Percentiles rank a stretch among this genome's conserved stretches.
These are phyloP conservation scores for Lodderomyces metapsilosis DNA, from an alignment of 1,139 yeast genomes.

Conservation along the genomic window DNA sequence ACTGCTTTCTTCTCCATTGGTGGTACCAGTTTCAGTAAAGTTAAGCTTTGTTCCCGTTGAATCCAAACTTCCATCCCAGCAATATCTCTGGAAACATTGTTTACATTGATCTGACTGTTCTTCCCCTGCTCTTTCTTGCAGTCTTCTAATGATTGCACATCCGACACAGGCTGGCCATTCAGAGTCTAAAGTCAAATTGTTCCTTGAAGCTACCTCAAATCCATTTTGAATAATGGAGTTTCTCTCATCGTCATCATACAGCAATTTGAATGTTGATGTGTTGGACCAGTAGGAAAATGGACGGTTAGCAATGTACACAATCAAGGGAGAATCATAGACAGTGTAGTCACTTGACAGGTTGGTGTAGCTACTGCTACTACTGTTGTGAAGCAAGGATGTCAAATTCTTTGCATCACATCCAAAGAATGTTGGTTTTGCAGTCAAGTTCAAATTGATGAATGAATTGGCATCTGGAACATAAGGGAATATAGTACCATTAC, in stretches of 20 bases:
- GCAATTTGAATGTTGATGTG: constrained; percentile 67
- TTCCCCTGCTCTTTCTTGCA: constrained; percentile 67
- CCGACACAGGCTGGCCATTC: constrained; percentile 82
- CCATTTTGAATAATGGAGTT: constrained; percentile 71
- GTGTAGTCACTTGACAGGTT: constrained; percentile 23
- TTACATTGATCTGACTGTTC: constrained; percentile 71
- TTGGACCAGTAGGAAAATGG: constrained; percentile 69
- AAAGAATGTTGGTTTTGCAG: constrained; percentile 73
- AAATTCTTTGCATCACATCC: constrained; percentile 78
- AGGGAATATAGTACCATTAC: constrained; percentile 71
- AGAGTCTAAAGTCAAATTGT: constrained; percentile 67
- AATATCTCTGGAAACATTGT: constrained; percentile 68
- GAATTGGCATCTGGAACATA: constrained; percentile 77
- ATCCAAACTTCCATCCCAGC: constrained; percentile 67
- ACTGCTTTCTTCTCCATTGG: constrained; percentile 28
- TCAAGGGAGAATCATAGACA: constrained; percentile 68
- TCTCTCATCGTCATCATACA: constrained; percentile 59
- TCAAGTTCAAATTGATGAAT: constrained; percentile 59
- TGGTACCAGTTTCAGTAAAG: constrained; percentile 50
- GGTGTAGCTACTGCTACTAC: constrained; percentile 18
- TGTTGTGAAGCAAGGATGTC: constrained; percentile 38
- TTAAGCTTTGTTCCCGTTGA: constrained; percentile 23
- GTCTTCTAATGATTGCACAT: constrained; percentile 84
- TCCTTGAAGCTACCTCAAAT: constrained; percentile 71
- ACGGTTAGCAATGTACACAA: constrained; percentile 77